Conservation (phyloP, 2,329 filamentous ascomycete genomes). For the Neopestalotiopsis sp. region DNA sequence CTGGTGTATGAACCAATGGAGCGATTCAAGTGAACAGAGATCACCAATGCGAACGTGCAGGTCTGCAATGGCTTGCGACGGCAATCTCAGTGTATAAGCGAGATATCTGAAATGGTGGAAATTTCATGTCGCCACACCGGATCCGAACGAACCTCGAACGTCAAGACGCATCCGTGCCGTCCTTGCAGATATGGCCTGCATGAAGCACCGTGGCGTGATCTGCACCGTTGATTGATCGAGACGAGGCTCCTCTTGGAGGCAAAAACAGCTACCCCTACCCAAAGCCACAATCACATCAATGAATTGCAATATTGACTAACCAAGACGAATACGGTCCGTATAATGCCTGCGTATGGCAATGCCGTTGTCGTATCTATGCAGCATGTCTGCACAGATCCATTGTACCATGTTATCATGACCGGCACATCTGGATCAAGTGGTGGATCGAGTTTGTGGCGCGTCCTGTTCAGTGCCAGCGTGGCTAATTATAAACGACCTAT, state of each 20-base stretch:
- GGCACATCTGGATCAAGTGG: not conserved
- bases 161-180: slow-evolving; percentile 3
- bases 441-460: not conserved
- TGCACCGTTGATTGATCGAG: slow-evolving; percentile 10
- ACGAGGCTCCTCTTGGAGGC: not conserved
- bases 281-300: not conserved
- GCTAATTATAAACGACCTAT: not conserved
- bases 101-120: not conserved
- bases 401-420: not conserved
- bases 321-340: not conserved
- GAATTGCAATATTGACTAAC: not conserved
- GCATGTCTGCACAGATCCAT: not conserved
- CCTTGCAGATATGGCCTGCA: not conserved
- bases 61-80: not conserved
- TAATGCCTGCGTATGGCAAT: not conserved
- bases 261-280: not conserved
- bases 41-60: not conserved
- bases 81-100: not conserved
- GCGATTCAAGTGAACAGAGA: not conserved
- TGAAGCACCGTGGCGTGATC: slow-evolving; percentile 8
- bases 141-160: not conserved
- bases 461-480: not conserved
- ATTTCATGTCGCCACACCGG: not conserved
- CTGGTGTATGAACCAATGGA: not conserved
- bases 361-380: not conserved